phyloP scores from a whole-genome alignment of 1,284 basidiomycete species.

The Moesziomyces antarcticus region DNA sequence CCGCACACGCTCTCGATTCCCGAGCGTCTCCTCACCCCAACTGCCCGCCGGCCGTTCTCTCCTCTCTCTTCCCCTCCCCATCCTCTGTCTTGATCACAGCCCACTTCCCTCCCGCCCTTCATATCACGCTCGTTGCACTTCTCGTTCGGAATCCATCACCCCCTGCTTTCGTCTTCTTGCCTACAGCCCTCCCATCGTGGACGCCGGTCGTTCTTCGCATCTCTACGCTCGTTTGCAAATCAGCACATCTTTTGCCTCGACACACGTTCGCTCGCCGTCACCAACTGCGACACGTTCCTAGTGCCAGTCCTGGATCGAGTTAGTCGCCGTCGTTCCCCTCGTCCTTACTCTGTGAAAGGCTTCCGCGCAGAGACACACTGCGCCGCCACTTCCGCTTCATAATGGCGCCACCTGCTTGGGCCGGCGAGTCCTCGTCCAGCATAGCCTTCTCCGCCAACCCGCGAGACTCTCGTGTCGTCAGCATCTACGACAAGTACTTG shows the following conservation, averaged over 20 bases:
- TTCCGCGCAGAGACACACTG: background rate
- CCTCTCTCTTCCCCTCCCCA: background rate
- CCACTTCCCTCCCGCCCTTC: background rate
- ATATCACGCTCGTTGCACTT: background rate
- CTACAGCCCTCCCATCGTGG: background rate
- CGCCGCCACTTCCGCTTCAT: background rate
- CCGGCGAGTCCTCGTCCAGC: constrained; percentile 41
- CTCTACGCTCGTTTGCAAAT: constrained; percentile 4
- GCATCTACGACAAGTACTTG: constrained; percentile 60
- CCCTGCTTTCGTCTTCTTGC: background rate
- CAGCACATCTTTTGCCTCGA: background rate
- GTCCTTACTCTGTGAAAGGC: too few relatives aligned
- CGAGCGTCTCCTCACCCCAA: background rate
- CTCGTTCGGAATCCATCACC: background rate
- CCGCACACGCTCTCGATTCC: background rate
- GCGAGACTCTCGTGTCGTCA: constrained; percentile 54
- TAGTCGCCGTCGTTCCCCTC: background rate
- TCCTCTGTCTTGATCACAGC: background rate
- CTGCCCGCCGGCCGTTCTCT: background rate
- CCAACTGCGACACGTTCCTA: too few relatives aligned
- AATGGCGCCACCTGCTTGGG: constrained; percentile 27
- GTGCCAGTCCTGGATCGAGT: background rate
- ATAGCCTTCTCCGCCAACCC: constrained; percentile 42
- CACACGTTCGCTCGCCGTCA: background rate
- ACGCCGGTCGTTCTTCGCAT: constrained; percentile 9